phyloP scores from a whole-genome alignment of 2,329 filamentous ascomycete genomes.

The Myrmaecium sp. region DNA sequence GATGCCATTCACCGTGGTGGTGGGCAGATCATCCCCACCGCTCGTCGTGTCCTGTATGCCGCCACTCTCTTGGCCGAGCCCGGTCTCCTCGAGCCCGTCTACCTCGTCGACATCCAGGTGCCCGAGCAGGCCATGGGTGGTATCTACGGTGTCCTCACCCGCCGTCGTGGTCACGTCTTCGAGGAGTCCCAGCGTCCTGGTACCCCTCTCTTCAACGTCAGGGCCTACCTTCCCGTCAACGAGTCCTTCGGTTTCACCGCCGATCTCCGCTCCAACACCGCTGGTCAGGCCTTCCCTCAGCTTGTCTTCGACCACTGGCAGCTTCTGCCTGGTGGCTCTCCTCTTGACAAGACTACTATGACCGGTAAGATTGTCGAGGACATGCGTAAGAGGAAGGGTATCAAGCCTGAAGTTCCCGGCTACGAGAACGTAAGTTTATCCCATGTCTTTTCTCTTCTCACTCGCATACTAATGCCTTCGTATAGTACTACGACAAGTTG shows the following conservation, averaged over 20 bases:
- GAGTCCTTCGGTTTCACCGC: slow-evolving; percentile 98
- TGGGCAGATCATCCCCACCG: slow-evolving; percentile 96
- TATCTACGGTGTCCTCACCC: slow-evolving; percentile 98
- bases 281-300: slow-evolving; percentile 97
- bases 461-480: slow-evolving; percentile 23
- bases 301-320: slow-evolving; percentile 99
- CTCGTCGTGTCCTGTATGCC: slow-evolving; percentile 95
- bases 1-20: slow-evolving; percentile 99
- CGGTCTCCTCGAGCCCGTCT: slow-evolving; percentile 88
- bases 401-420: slow-evolving; percentile 88
- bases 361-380: slow-evolving; percentile 66
- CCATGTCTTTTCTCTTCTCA: neutral
- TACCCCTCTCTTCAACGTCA: slow-evolving; percentile 98
- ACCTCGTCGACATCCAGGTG: slow-evolving; percentile 98
- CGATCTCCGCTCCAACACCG: slow-evolving; percentile 84
- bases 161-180: slow-evolving; percentile 98
- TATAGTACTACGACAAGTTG: slow-evolving; percentile 97
- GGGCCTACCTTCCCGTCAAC: slow-evolving; percentile 90
- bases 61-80: slow-evolving; percentile 80
- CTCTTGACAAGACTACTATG: slow-evolving; percentile 68
- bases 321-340: slow-evolving; percentile 82
- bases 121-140: slow-evolving; percentile 98
- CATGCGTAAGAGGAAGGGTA: slow-evolving; percentile 99
- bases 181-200: slow-evolving; percentile 93
- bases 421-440: slow-evolving; percentile 74